Base-by-base conservation (phyloP, 345 rosid species). In the Limnanthes douglasii region DNA sequence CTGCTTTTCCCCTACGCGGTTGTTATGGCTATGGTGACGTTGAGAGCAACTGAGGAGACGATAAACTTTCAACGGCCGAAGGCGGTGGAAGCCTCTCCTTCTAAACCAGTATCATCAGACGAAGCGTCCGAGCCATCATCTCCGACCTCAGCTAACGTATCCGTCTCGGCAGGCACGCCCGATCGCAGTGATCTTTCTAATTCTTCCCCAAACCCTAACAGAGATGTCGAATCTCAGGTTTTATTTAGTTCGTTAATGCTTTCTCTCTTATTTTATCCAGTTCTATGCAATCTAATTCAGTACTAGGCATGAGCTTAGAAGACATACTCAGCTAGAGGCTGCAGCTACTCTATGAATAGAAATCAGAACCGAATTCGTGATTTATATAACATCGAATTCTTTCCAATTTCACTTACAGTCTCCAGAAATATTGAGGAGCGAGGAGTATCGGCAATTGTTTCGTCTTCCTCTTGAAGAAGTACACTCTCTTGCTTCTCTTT, bases 381-480 rank as follows among this genome's bases (percentile, higher is more conserved):
- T 8, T 22, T 3, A 5, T 33, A 21, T 15, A 34, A 34, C 18
- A 12, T 39, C 17, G 13, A 34, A 21, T 34, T 36, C 19, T 8
- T 29, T 34, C 11, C 51, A 31, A 31, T 25, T 45, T 46, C 15
- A 26, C 2, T 43, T 39, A 0, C 70, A 88, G 97, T 49, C 69
- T 34, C 45, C 43, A 1, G 61, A 60, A 5, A 29, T 68, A 19
- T 46, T 70, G 31, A 72, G 51, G 64, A 88, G 86, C 35, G 92
- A 83, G 66, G 95, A 83, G 65, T 83, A 78, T 55, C 69, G 86
- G 19, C 95, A 72, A 48, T 34, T 83, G 39, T 83, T 83, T 48
- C 75, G 83, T 41, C 92, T 83, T 57, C 92, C 95, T 13, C 55
- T 64, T 17, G 86, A 83, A 12, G 92, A 83, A 61, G 95, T 83